Conservation (phyloP, 2,329 filamentous ascomycete species). For the Biscogniauxia marginata region DNA sequence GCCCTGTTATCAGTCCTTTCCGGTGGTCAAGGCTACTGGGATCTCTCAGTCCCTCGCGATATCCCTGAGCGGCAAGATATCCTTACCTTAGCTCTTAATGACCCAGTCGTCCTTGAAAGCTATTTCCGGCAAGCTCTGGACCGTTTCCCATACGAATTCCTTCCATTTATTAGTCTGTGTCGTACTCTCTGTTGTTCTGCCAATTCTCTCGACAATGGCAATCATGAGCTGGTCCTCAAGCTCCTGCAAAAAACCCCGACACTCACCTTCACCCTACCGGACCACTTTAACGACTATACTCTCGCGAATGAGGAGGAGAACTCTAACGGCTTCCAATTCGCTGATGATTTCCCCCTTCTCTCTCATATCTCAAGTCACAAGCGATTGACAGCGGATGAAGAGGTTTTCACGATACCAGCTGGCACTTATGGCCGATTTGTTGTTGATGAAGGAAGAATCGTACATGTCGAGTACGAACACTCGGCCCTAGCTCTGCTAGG, state of each 20-base stretch:
- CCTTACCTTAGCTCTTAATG: conserved; percentile 46
- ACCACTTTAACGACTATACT: conserved; percentile 70
- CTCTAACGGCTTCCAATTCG: conserved; percentile 71
- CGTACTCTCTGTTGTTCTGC: conserved; percentile 59
- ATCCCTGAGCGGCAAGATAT: conserved; percentile 40
- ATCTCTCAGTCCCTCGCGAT: conserved; percentile 40
- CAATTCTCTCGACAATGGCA: conserved; percentile 31
- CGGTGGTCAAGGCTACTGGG: conserved; percentile 54
- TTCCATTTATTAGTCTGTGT: conserved; percentile 73
- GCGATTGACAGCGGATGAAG: conserved; percentile 43
- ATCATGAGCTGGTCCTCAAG: conserved; percentile 51
- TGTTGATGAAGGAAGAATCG: conserved; percentile 72
- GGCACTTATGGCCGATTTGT: conserved; percentile 72
- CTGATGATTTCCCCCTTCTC: conserved; percentile 64
- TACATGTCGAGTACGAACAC: conserved; percentile 75
- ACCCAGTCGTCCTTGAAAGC: conserved; percentile 54
- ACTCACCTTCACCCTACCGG: conserved; percentile 75
- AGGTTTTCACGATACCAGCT: conserved; percentile 60
- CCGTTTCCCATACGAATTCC: conserved; percentile 82
- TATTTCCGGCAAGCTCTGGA: conserved; percentile 68
- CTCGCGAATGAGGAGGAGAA: conserved; percentile 84
- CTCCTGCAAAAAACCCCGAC: conserved; percentile 67
- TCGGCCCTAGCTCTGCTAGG: conserved; percentile 79
- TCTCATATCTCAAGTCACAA: conserved; percentile 44
- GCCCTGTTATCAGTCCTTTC: conserved; percentile 65